Base-by-base conservation (phyloP, 169 alveolate genomes). In the Eimeria mitis region DNA sequence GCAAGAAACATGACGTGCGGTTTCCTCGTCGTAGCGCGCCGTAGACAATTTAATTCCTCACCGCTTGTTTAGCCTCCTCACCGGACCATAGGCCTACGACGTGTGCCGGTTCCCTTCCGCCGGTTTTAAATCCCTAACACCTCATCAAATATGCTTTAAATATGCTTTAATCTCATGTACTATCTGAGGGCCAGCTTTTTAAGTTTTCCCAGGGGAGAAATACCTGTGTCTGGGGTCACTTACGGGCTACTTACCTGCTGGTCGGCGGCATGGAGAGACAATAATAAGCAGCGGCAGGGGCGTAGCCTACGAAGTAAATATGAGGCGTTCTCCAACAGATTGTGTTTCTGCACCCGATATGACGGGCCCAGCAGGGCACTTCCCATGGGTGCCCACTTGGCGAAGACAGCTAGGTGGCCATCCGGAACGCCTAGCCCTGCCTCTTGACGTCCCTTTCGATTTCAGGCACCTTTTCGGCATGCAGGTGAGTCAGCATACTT, bases 391-490 rank as follows among this genome's bases (percentile, higher is more conserved):
- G 11, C 61, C 52, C 31, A 65, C 23, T 3, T 83, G 90, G 90
- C 90, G 90, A 59, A 37, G 76, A 59, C 59, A 83, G 90, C 56
- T 11, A n/a, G 90, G 19, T 0, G 76, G 34, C 52, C 75, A 16
- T 37, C 90, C 90, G 7, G 90, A 83, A 34, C 90, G 90, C 73
- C 56, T 54, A 2, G 2, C 52, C 4, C 25, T 83, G 90, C 90
- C 76, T 1, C 75, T 9, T 28, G 59, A 83, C 42, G 28, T 0
- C 11, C 49, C 52, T 23, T 34, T 83, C 56, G 90, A 83, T 76
- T 83, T 83, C 40, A 83, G 90, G 76, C 75, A 23, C 0, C 90
- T 83, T 37, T 83, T 83, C 75, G 90, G 90, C 63, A 31, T 83
- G 73, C 70, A 83, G 73, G 90, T 13, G 59, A 37, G 90, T 40